Conservation (phyloP, 495 filamentous ascomycete genomes). For the Jackrogersella minutella region DNA sequence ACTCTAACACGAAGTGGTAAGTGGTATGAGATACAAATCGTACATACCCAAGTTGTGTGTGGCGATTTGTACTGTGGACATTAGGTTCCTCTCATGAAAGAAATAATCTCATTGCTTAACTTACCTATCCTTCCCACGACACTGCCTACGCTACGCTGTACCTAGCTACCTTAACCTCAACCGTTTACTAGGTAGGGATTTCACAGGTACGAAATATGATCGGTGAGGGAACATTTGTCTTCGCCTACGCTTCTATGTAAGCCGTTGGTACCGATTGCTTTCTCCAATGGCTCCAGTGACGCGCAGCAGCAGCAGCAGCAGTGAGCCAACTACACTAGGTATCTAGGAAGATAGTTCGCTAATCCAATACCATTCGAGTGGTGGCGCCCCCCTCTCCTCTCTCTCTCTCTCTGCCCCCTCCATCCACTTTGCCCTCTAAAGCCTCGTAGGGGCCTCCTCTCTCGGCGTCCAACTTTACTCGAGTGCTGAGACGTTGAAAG, state of each 20-base stretch:
- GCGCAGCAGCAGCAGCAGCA: constrained; percentile 26
- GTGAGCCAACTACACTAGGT: constrained; percentile 10
- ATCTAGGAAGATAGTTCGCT: not conserved
- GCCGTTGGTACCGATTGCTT: constrained; percentile 24
- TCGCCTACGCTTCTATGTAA: constrained; percentile 13
- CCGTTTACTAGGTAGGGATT: constrained; percentile 24
- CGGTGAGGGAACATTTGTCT: constrained; percentile 34
- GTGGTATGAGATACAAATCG: constrained; percentile 17
- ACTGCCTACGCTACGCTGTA: not conserved
- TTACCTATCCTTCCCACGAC: constrained; percentile 14
- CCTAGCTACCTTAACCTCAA: not conserved
- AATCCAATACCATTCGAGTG: too few species aligned
- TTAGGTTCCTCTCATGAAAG: constrained; percentile 3
- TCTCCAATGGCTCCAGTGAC: constrained; percentile 32
- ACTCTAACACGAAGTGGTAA: not conserved
- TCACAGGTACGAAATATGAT: constrained; percentile 17
- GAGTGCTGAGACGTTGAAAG: not conserved
- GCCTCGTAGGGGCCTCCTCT: not conserved
- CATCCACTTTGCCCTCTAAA: not conserved
- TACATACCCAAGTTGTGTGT: constrained; percentile 12
- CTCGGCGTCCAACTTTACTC: too few species aligned
- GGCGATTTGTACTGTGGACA: constrained; percentile 27
- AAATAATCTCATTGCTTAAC: not conserved
- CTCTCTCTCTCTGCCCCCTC: not conserved
- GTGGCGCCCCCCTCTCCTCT: not conserved